A percentile compares a stretch with the other conserved stretches of the same genome.
These are phyloP conservation scores for Aureobasidium vineae DNA, from an alignment of 2,329 filamentous ascomycete genomes.

Conservation along the genomic window DNA sequence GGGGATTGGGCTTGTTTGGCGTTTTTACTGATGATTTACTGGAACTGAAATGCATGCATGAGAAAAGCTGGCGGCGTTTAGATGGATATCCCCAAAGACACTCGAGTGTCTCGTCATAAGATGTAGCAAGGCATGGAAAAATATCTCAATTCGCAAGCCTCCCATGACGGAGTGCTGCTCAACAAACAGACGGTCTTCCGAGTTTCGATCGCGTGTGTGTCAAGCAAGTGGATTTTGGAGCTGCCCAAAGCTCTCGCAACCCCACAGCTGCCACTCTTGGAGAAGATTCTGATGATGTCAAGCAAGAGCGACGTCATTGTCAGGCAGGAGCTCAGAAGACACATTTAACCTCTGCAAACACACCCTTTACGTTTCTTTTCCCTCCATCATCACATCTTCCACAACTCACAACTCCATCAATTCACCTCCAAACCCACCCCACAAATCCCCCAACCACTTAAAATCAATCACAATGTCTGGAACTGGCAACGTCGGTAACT, in stretches of 20 bases:
- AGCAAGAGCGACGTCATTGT: slow-evolving; percentile 3
- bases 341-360: slow-evolving; percentile 24
- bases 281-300: slow-evolving; percentile 10
- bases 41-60: slow-evolving; percentile 25
- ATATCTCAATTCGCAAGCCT: slow-evolving; percentile 3
- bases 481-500: slow-evolving; percentile 62
- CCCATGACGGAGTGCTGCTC: slow-evolving; percentile 25
- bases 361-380: slow-evolving; percentile 21
- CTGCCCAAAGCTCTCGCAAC: slow-evolving; percentile 20
- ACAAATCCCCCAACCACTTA: slow-evolving; percentile 3
- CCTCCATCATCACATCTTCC: slow-evolving; percentile 20
- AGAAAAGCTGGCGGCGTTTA: slow-evolving; percentile 23
- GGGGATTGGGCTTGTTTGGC: slow-evolving; percentile 5
- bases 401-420: slow-evolving; percentile 22
- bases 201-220: slow-evolving; percentile 20
- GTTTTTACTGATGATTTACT: slow-evolving; percentile 25
- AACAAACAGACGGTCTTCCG: slow-evolving; percentile 5
- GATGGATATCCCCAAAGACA: slow-evolving; percentile 11
- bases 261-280: slow-evolving; percentile 15
- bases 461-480: slow-evolving; percentile 47
- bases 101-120: slow-evolving; percentile 12
- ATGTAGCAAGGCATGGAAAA: slow-evolving; percentile 8
- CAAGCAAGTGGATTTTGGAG: slow-evolving; percentile 21
- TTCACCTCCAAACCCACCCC: slow-evolving; percentile 3
- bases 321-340: slow-evolving; percentile 1